Evolutionary conservation across 2,329 filamentous ascomycete genomes (phyloP).

Genomic region (Microdochium bolleyi): DNA sequence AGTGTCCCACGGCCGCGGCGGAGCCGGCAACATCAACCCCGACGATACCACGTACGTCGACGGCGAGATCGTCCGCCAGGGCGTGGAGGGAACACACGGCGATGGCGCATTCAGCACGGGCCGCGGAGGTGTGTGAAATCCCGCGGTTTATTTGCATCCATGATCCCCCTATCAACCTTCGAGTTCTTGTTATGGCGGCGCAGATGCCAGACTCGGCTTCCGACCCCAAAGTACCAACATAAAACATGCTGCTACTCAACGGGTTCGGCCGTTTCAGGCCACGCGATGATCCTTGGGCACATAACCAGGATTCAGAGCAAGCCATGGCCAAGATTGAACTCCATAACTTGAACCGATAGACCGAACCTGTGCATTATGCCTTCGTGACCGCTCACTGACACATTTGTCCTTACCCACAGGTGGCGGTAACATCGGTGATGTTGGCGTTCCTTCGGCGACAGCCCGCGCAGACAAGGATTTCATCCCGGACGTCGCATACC

Average conservation of each 20-base stretch:
- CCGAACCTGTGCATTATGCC: not conserved
- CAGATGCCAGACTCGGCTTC: too few species aligned
- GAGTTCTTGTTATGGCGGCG: not conserved
- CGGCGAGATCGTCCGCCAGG: constrained; percentile 51
- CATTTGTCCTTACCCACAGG: constrained; percentile 28
- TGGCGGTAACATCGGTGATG: constrained; percentile 50
- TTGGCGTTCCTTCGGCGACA: constrained; percentile 23
- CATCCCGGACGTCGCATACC: constrained; percentile 43
- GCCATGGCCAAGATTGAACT: too few species aligned
- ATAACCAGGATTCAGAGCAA: too few species aligned
- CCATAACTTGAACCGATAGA: too few species aligned
- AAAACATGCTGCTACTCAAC: not conserved
- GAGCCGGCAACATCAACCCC: constrained; percentile 51
- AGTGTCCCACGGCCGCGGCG: constrained; percentile 53
- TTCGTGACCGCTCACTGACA: not conserved
- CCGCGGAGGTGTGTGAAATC: constrained; percentile 41
- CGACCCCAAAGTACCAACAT: not conserved
- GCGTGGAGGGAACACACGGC: constrained; percentile 44
- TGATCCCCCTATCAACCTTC: not conserved
- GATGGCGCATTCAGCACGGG: constrained; percentile 52
- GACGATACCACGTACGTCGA: constrained; percentile 54
- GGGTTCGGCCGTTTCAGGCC: not conserved
- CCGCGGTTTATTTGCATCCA: too few species aligned
- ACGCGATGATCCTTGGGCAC: too few species aligned
- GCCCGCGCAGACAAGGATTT: constrained; percentile 42